phyloP scores from a whole-genome alignment of 176 grass and related monocot species.

The Oryza coarctata region DNA sequence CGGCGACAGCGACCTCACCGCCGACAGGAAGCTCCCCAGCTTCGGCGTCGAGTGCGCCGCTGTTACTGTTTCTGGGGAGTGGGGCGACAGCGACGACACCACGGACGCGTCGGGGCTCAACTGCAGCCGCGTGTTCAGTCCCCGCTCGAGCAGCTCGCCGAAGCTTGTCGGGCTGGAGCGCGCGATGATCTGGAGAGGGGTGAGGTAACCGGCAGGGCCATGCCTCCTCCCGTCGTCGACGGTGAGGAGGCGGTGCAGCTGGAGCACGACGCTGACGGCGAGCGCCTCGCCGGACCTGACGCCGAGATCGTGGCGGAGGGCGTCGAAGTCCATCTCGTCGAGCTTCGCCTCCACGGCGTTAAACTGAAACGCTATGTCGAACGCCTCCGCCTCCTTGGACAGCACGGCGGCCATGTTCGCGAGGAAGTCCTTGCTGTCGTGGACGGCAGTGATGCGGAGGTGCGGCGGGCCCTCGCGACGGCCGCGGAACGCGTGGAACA shows the following conservation, averaged over 20 bases:
- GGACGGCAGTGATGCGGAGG: conserved; percentile 59
- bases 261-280: conserved; percentile 45
- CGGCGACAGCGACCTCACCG: conserved; percentile 18
- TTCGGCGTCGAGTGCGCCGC: neutral
- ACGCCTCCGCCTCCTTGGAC: conserved; percentile 48
- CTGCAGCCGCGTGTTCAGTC: conserved; percentile 50
- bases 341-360: conserved; percentile 30
- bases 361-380: conserved; percentile 67
- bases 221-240: conserved; percentile 23
- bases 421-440: conserved; percentile 38
- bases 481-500: conserved; percentile 53
- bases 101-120: conserved; percentile 45
- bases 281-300: conserved; percentile 63
- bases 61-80: neutral
- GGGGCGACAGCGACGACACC: conserved; percentile 25
- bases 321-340: conserved; percentile 39
- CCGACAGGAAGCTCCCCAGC: conserved; percentile 28
- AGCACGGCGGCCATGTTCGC: conserved; percentile 42
- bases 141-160: conserved; percentile 47
- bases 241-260: conserved; percentile 49
- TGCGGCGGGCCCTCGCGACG: conserved; percentile 48
- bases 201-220: neutral
- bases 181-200: conserved; percentile 45
- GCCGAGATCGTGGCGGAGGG: conserved; percentile 37
- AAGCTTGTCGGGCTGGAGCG: conserved; percentile 46